These are phyloP conservation scores for Saccharum hybrid DNA, from an alignment of 202 grass and related monocot species.

Conservation along the genomic window DNA sequence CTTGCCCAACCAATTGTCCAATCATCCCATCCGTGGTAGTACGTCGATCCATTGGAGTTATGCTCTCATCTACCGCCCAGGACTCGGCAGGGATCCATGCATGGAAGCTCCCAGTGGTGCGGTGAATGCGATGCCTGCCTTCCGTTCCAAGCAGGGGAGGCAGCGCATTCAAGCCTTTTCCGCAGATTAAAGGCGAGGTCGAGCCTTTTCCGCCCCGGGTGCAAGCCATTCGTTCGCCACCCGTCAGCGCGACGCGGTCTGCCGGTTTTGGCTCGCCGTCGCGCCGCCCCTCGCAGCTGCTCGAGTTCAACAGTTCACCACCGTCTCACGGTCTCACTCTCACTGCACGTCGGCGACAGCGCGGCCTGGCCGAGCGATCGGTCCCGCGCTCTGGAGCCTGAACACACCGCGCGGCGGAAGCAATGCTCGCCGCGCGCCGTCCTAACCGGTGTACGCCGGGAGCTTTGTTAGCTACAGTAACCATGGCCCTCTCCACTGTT, in stretches of 20 bases:
- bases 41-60: slow-evolving; percentile 1
- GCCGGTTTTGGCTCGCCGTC: neutral
- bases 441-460: slow-evolving; percentile 28
- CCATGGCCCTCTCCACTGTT: slow-evolving; percentile 14
- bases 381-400: neutral
- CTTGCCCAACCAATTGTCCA: neutral
- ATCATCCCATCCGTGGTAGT: neutral
- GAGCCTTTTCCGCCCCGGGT: neutral
- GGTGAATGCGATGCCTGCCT: slow-evolving; percentile 44
- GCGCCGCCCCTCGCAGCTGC: no score
- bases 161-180: slow-evolving; percentile 63
- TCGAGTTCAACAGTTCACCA: no score
- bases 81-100: neutral
- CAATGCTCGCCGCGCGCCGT: neutral
- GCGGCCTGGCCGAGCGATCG: neutral
- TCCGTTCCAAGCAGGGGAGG: slow-evolving; percentile 31
- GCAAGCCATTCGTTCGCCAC: slow-evolving; percentile 19
- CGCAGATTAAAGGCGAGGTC: neutral
- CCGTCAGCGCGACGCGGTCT: slow-evolving; percentile 26
- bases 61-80: slow-evolving; percentile 27
- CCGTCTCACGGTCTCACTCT: no score
- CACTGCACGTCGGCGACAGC: no score
- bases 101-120: neutral
- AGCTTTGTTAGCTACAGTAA: slow-evolving; percentile 13
- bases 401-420: neutral